A percentile compares a stretch with the other conserved stretches of the same genome.
Evolutionary conservation across 2,329 filamentous ascomycete species (phyloP).

Genomic region (Colletotrichum limetticola): DNA sequence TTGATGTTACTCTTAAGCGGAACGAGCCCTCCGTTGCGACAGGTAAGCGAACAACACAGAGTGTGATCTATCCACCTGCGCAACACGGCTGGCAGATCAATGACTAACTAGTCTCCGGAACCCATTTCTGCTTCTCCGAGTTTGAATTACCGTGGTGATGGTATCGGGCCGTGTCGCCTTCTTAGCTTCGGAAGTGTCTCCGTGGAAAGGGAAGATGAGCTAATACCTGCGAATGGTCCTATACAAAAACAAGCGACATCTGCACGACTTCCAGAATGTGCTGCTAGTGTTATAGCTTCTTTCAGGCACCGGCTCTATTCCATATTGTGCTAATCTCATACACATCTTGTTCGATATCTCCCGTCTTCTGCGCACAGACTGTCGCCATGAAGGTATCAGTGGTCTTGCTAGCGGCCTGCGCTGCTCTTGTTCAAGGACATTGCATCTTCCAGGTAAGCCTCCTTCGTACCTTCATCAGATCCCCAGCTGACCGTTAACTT

Average conservation of each 20-base stretch:
- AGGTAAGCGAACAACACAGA: not conserved
- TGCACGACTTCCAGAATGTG: not conserved
- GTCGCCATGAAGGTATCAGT: constrained; percentile 3
- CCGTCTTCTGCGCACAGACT: not conserved
- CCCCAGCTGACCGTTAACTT: not conserved
- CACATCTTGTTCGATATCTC: not conserved
- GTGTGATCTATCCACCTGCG: not conserved
- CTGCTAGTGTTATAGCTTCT: not conserved
- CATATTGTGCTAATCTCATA: not conserved
- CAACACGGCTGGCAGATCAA: not conserved
- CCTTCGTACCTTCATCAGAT: not conserved
- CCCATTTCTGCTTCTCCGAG: not conserved
- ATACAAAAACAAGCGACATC: not conserved
- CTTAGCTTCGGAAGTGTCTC: not conserved
- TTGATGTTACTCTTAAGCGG: not conserved
- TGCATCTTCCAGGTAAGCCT: constrained; percentile 28
- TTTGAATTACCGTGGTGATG: not conserved
- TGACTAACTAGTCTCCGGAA: too few relatives aligned
- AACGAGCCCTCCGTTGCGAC: not conserved
- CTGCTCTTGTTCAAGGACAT: constrained; percentile 14
- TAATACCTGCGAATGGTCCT: not conserved
- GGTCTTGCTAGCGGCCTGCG: not conserved
- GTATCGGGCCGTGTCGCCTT: not conserved
- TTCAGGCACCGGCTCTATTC: not conserved
- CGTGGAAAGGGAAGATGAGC: not conserved